Evolutionary conservation across 441 rosid species (phyloP).

Genomic region (Syzygium syzygioides): DNA sequence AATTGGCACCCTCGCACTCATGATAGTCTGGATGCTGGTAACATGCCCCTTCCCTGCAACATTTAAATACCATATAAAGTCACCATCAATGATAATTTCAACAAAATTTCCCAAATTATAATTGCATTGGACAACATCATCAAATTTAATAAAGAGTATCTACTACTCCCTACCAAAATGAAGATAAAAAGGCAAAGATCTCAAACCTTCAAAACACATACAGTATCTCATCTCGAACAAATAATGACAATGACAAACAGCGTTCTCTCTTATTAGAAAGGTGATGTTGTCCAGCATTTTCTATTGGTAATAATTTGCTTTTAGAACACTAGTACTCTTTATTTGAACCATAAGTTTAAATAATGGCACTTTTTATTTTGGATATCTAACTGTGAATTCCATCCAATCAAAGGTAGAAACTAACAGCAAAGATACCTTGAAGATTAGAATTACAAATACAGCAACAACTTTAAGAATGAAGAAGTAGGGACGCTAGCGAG

Average conservation of each 20-base stretch:
- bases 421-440: background rate
- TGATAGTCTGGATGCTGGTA: slow-evolving; percentile 24
- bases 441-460: background rate
- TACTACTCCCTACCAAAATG: background rate
- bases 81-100: background rate
- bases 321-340: background rate
- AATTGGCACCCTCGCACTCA: slow-evolving; percentile 47
- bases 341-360: background rate
- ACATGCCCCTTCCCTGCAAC: slow-evolving; percentile 40
- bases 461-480: background rate
- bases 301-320: background rate
- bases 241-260: background rate
- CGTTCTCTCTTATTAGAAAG: background rate
- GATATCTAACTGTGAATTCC: background rate
- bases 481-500: background rate
- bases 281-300: background rate
- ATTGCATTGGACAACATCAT: background rate
- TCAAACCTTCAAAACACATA: background rate
- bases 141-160: background rate
- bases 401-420: background rate
- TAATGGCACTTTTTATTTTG: background rate
- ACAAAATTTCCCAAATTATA: background rate
- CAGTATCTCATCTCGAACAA: background rate
- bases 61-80: background rate
- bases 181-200: background rate